These are phyloP conservation scores for Ramichloridium luteum DNA, from an alignment of 2,329 filamentous ascomycete species.

Conservation along the genomic window DNA sequence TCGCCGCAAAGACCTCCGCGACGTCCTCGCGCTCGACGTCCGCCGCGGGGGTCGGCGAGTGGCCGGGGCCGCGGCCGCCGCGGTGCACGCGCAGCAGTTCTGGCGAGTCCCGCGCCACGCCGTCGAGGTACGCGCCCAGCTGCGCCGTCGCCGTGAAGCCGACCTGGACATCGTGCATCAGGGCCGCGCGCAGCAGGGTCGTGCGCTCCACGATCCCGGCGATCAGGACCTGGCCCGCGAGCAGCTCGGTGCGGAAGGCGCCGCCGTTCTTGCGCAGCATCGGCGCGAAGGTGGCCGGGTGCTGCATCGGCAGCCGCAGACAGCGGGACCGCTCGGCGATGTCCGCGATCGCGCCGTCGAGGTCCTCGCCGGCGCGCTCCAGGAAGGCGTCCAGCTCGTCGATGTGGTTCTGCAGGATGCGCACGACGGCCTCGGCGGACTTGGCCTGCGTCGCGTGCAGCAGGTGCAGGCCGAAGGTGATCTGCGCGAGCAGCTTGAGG, in stretches of 20 bases:
- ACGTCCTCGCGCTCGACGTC: constrained; percentile 45
- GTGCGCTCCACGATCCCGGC: constrained; percentile 80
- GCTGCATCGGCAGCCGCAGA: constrained; percentile 70
- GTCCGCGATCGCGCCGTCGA: constrained; percentile 65
- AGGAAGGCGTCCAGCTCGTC: constrained; percentile 89
- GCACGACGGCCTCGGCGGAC: constrained; percentile 75
- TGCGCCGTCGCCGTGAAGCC: constrained; percentile 65
- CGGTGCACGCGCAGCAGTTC: no score
- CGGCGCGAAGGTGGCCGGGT: constrained; percentile 68
- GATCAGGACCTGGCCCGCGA: constrained; percentile 81
- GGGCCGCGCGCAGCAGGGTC: constrained; percentile 60
- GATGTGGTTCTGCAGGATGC: constrained; percentile 81
- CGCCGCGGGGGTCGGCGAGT: no score
- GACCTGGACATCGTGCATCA: constrained; percentile 65
- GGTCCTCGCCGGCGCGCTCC: constrained; percentile 73
- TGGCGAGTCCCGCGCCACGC: no score
- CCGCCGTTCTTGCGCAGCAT: constrained; percentile 80
- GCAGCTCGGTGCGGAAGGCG: no score
- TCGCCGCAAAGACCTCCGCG: constrained; percentile 67
- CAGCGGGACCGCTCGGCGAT: constrained; percentile 68
- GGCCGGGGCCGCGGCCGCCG: no score
- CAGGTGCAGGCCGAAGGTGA: constrained; percentile 85
- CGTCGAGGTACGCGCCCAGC: constrained; percentile 61
- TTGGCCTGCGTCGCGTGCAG: constrained; percentile 76
- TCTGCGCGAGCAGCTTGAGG: constrained; percentile 81